These are phyloP conservation scores for Blastobotrys terrestris DNA, from an alignment of 805 yeast genomes.

Conservation along the genomic window DNA sequence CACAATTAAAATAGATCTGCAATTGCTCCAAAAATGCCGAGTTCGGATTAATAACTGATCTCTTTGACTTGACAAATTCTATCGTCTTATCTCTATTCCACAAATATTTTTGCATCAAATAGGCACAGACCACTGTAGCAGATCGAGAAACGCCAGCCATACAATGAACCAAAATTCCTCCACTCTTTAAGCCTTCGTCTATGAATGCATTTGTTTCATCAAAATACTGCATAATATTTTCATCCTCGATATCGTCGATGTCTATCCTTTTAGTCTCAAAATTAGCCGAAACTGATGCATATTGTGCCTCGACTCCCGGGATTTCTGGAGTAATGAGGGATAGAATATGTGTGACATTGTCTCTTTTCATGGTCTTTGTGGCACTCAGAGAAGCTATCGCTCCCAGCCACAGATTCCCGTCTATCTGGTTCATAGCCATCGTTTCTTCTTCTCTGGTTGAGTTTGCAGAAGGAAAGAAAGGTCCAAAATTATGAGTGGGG, in stretches of 20 bases:
- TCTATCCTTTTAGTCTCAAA: constrained; percentile 47
- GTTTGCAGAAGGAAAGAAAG: too few relatives aligned
- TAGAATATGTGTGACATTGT: constrained; percentile 64
- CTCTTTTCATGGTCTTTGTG: constrained; percentile 43
- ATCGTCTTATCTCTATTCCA: constrained; percentile 56
- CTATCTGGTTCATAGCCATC: constrained; percentile 16
- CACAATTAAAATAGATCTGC: constrained; percentile 47
- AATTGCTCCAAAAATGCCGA: constrained; percentile 69
- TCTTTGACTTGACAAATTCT: constrained; percentile 56
- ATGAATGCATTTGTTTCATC: constrained; percentile 61
- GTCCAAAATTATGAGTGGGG: too few relatives aligned
- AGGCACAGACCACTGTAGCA: constrained; percentile 79
- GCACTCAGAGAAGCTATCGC: constrained; percentile 60
- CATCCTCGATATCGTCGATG: constrained; percentile 64
- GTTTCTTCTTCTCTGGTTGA: background rate
- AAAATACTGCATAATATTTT: constrained; percentile 59
- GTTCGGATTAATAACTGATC: constrained; percentile 62
- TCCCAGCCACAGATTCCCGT: constrained; percentile 53
- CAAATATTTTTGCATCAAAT: constrained; percentile 72
- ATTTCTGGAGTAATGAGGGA: constrained; percentile 62
- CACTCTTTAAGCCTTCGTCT: constrained; percentile 41
- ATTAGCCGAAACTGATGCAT: constrained; percentile 24
- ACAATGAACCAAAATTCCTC: constrained; percentile 38
- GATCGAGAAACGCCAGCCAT: constrained; percentile 93
- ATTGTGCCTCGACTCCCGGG: constrained; percentile 37